Percentiles rank a stretch among this genome's conserved stretches.
Evolutionary conservation across 2,329 filamentous ascomycete species (phyloP).

Genomic region (Apiospora phragmitis): DNA sequence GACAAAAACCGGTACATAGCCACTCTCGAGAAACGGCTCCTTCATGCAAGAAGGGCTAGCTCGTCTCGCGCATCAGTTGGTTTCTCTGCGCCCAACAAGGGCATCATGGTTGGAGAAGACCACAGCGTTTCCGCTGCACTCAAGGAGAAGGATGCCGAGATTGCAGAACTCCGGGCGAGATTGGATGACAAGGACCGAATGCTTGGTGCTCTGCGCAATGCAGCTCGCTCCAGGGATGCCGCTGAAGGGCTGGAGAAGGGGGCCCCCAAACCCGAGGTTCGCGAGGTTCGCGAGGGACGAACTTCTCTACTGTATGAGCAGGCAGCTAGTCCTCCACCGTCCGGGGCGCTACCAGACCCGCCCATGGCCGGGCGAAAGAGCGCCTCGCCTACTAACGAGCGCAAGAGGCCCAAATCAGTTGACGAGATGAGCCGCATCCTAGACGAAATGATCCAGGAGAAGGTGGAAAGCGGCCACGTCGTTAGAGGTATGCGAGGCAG

Average conservation of each 20-base stretch:
- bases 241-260: slow-evolving; percentile 57
- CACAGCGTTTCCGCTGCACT: slow-evolving; percentile 71
- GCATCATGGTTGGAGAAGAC: slow-evolving; percentile 74
- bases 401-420: slow-evolving; percentile 66
- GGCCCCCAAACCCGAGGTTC: background rate
- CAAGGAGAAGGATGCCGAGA: slow-evolving; percentile 89
- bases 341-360: slow-evolving; percentile 31
- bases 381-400: slow-evolving; percentile 42
- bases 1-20: slow-evolving; percentile 97
- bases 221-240: slow-evolving; percentile 80
- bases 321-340: slow-evolving; percentile 34
- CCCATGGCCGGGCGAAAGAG: slow-evolving; percentile 28
- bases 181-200: slow-evolving; percentile 95
- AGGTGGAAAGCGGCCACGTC: slow-evolving; percentile 74
- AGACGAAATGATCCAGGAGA: slow-evolving; percentile 94
- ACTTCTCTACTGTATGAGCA: slow-evolving; percentile 32
- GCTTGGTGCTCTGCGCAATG: slow-evolving; percentile 81
- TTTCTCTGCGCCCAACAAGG: slow-evolving; percentile 60
- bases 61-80: slow-evolving; percentile 83
- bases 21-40: slow-evolving; percentile 85
- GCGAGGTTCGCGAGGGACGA: slow-evolving; percentile 23
- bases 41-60: slow-evolving; percentile 88
- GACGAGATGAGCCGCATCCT: slow-evolving; percentile 93
- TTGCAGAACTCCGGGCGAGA: slow-evolving; percentile 83
- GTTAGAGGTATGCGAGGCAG: slow-evolving; percentile 68